phyloP scores from a whole-genome alignment of 169 alveolate genomes.

The Plasmodium knowlesi region DNA sequence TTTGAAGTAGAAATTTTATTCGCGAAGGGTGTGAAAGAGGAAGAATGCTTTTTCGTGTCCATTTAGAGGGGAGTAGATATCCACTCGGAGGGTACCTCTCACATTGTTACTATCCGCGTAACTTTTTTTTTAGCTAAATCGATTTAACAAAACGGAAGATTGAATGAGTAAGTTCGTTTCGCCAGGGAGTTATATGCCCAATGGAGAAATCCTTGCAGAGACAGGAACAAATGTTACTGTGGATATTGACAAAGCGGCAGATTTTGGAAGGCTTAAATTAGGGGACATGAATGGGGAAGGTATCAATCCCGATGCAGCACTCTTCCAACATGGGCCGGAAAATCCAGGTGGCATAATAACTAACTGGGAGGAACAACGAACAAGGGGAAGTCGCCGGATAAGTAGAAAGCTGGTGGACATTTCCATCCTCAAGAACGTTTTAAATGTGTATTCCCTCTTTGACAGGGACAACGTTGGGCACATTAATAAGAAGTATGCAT shows the following conservation, averaged over 20 bases:
- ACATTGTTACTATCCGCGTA: not conserved
- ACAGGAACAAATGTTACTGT: not conserved
- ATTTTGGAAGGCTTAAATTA: conserved; percentile 15
- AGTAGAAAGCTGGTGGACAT: conserved; percentile 31
- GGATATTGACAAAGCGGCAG: not conserved
- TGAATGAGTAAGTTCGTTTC: not conserved
- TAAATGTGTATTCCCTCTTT: conserved; percentile 62
- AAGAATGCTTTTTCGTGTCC: not conserved
- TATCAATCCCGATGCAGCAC: not conserved
- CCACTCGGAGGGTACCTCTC: not conserved
- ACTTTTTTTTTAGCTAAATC: not conserved
- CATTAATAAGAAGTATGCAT: conserved; percentile 45
- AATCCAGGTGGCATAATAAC: not conserved
- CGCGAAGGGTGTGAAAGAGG: not conserved
- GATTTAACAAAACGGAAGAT: not conserved
- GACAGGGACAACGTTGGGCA: conserved; percentile 51
- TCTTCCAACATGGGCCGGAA: not conserved
- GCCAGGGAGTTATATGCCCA: not conserved
- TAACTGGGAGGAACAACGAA: not conserved
- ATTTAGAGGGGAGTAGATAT: not conserved
- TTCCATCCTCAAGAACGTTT: conserved; percentile 43
- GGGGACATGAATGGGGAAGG: not conserved
- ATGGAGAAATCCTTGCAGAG: not conserved
- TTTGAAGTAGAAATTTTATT: not conserved
- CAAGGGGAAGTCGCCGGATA: not conserved